phyloP scores from a whole-genome alignment of 1,139 yeast genomes.

The Scheffersomyces titani region DNA sequence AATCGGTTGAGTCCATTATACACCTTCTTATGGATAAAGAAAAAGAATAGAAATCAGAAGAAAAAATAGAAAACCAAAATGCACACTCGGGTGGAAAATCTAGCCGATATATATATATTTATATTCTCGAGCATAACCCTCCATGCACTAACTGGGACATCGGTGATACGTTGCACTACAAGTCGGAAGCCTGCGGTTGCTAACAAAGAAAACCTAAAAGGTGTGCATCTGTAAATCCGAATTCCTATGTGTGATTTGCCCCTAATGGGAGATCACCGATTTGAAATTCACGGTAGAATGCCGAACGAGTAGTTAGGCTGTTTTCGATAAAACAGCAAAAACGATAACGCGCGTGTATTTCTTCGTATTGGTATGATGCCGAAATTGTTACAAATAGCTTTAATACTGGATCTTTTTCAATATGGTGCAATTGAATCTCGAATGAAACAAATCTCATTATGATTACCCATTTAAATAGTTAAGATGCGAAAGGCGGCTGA shows the following conservation, averaged over 20 bases:
- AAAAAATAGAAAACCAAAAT: neutral
- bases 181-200: neutral
- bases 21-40: neutral
- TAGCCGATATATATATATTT: neutral
- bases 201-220: neutral
- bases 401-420: no score
- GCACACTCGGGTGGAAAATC: no score
- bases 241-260: neutral
- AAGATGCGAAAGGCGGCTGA: neutral
- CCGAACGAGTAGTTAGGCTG: neutral
- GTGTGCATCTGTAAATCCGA: neutral
- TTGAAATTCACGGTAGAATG: neutral
- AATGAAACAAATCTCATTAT: neutral
- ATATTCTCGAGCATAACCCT: neutral
- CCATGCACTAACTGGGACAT: neutral
- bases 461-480: neutral
- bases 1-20: slow-evolving; percentile 9
- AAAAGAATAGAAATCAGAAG: neutral
- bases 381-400: no score
- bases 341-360: neutral
- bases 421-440: neutral
- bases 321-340: neutral
- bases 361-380: neutral
- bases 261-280: neutral
- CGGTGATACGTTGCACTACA: neutral